A percentile compares a stretch with the other conserved stretches of the same genome.
Evolutionary conservation across 257 asterid genomes (phyloP).

Genomic region (Echium plantagineum): DNA sequence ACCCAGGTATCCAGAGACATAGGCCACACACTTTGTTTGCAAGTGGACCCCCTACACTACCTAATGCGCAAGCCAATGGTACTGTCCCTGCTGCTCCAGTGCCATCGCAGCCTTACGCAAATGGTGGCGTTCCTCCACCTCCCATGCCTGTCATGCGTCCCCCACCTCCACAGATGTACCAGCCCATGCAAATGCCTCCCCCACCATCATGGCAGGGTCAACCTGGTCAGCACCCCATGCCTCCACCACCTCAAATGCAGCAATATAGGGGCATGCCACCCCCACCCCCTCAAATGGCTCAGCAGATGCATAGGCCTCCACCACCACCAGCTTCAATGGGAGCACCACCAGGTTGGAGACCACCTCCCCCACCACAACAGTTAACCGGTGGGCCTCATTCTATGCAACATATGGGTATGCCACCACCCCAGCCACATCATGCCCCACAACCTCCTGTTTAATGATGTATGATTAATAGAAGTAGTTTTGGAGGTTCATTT

Average conservation of each 20-base stretch:
- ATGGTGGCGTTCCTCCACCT: constrained; percentile 56
- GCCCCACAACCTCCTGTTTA: background rate
- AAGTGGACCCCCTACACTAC: constrained; percentile 76
- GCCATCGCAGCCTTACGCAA: constrained; percentile 70
- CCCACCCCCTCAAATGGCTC: constrained; percentile 53
- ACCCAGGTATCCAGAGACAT: constrained; percentile 61
- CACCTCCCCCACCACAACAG: constrained; percentile 82
- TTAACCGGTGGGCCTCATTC: constrained; percentile 34
- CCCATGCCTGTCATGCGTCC: constrained; percentile 42
- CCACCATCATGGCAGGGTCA: constrained; percentile 70
- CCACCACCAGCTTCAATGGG: constrained; percentile 62
- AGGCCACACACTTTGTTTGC: constrained; percentile 97
- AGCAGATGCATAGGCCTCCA: constrained; percentile 46
- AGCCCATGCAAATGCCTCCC: constrained; percentile 50
- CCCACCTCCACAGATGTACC: constrained; percentile 56
- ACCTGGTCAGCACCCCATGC: constrained; percentile 32
- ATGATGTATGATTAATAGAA: too few relatives aligned
- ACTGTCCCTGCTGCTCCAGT: constrained; percentile 31
- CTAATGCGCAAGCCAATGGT: constrained; percentile 46
- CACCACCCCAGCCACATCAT: constrained; percentile 40
- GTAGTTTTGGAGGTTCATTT: too few relatives aligned
- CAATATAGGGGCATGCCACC: constrained; percentile 76
- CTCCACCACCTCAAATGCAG: constrained; percentile 55
- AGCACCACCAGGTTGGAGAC: constrained; percentile 62
- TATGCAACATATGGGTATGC: constrained; percentile 51